phyloP scores from a whole-genome alignment of 805 yeast genomes.

The Candida awuae region DNA sequence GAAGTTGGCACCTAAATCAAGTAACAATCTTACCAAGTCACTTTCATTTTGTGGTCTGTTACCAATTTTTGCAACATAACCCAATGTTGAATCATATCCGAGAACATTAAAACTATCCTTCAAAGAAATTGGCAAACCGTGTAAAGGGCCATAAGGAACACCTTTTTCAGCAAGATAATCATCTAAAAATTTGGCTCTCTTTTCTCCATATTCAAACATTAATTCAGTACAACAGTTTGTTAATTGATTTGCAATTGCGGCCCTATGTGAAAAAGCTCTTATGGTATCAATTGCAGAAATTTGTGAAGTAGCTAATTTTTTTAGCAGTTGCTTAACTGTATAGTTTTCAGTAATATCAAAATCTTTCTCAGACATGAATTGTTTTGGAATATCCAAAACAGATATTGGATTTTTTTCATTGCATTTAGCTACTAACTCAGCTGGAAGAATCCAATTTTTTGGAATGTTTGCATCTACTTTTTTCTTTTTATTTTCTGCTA shows the following conservation, averaged over 20 bases:
- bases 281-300: slow-evolving; percentile 43
- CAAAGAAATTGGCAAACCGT: slow-evolving; percentile 60
- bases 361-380: not conserved
- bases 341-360: slow-evolving; percentile 1
- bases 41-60: slow-evolving; percentile 40
- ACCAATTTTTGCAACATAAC: slow-evolving; percentile 44
- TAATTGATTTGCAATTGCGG: slow-evolving; percentile 55
- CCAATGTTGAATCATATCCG: slow-evolving; percentile 51
- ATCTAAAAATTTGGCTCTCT: slow-evolving; percentile 49
- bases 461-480: not conserved
- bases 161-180: slow-evolving; percentile 39
- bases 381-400: slow-evolving; percentile 1
- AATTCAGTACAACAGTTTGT: slow-evolving; percentile 45
- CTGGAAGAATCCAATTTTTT: slow-evolving; percentile 1
- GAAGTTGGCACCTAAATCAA: slow-evolving; percentile 49
- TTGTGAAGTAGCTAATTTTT: slow-evolving; percentile 37
- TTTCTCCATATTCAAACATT: slow-evolving; percentile 52
- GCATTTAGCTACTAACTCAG: not conserved
- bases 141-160: slow-evolving; percentile 52
- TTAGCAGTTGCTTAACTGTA: slow-evolving; percentile 34
- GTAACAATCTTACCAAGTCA: slow-evolving; percentile 36
- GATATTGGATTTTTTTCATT: not conserved
- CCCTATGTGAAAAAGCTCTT: slow-evolving; percentile 56
- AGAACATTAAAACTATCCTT: slow-evolving; percentile 54
- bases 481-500: slow-evolving; percentile 1